Evolutionary conservation across 2,329 filamentous ascomycete species (phyloP), one percentile per base, ranked within the genome.

Genomic region (Aspergillus texensis): DNA sequence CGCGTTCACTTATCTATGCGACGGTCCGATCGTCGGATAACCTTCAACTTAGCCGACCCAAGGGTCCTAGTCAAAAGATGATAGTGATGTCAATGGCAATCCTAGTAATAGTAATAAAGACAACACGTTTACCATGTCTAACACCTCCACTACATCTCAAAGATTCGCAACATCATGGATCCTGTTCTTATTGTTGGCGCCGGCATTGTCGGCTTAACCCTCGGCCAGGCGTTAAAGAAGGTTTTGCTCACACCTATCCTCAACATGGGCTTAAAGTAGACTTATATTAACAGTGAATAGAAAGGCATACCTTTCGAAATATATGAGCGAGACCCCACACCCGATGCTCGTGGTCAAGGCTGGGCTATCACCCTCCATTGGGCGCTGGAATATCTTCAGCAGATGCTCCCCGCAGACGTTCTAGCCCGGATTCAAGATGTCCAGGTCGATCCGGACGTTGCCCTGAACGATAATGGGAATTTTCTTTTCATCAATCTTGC

Each of bases 401-500:
- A 70, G 21, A 68, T 72, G 54, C 52, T 73, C 2, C 67, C 69
- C 4, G 46, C 58, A 12, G 63, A 67, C 4, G 68, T 62, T 4
- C 54, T 72, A 6, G 28, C 46, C 0, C 63, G 60, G 1, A 70
- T 73, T 26, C 57, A 70, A 54, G 62, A 59, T 2, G 65, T 67
- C 2, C 71, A 73, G 36, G 71, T 73, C 4, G 71, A 73, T 34
- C 69, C 67, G 0, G 65, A 66, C 2, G 66, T 72, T 8, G 71
- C 71, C 3, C 53, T 41, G 3, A 60, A 71, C 12, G 71, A 73
- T 50, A 69, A 65, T 8, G 71, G 70, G 2, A 71, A 72, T 39
- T 72, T 73, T 39, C 62, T 71, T 4, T 76, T 76, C 58, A 64
- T 75, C 52, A 70, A 76, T 39, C 68, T 74, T 1, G 63, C 71